Percentiles rank a stretch among this genome's conserved stretches.
phyloP scores from a whole-genome alignment of 768 basidiomycete species.

The Paxillus ammoniavirescens region DNA sequence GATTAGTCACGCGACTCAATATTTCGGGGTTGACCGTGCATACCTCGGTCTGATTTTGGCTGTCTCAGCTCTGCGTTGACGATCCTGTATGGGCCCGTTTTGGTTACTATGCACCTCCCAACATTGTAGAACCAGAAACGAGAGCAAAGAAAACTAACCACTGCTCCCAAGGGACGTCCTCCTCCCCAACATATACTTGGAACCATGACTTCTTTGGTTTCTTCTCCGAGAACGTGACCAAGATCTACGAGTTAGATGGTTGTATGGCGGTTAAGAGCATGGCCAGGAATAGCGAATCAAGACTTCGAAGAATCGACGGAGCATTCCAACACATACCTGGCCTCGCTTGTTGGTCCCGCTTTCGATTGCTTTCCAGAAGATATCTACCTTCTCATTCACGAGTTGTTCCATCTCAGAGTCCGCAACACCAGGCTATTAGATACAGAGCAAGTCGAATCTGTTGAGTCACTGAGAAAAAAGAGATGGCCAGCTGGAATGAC shows the following conservation, averaged over 20 bases:
- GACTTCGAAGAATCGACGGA: background rate
- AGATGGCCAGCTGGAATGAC: conserved; percentile 13
- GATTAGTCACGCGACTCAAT: background rate
- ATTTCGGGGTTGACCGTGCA: background rate
- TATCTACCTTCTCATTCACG: conserved; percentile 72
- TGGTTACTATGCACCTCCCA: background rate
- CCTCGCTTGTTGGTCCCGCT: conserved; percentile 59
- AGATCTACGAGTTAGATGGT: conserved; percentile 44
- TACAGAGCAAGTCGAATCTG: too few relatives aligned
- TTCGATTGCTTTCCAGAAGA: conserved; percentile 79
- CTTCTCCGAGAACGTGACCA: conserved; percentile 76
- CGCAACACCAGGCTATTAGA: conserved; percentile 71
- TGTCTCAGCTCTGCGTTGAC: conserved; percentile 80
- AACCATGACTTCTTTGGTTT: conserved; percentile 80
- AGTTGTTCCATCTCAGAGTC: conserved; percentile 71
- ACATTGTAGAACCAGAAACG: background rate
- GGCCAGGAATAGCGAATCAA: background rate
- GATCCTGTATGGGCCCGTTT: conserved; percentile 44
- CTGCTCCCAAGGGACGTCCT: conserved; percentile 86
- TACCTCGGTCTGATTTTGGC: conserved; percentile 63
- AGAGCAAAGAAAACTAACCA: conserved; percentile 46
- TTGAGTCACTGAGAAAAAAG: too few relatives aligned
- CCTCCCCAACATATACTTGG: conserved; percentile 65
- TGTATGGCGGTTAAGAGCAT: background rate
- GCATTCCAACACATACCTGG: conserved; percentile 43